phyloP scores from a whole-genome alignment of 805 yeast genomes.

The Ogataea pignaliae region DNA sequence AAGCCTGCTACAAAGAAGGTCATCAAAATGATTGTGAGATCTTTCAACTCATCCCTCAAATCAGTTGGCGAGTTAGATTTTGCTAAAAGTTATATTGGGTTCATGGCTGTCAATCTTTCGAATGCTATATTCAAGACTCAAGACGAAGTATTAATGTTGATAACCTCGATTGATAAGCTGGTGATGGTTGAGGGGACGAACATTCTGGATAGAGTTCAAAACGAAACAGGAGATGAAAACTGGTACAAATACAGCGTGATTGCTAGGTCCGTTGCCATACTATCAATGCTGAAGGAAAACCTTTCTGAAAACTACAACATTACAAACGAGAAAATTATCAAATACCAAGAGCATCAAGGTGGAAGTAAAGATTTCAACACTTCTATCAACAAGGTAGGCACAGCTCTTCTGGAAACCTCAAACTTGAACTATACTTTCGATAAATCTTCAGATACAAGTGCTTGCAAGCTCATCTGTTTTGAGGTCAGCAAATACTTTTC shows the following conservation, averaged over 20 bases:
- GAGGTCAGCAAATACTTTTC: no score
- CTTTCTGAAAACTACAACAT: conserved; percentile 17
- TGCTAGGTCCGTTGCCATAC: conserved; percentile 14
- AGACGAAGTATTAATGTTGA: conserved; percentile 48
- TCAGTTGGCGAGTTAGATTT: conserved; percentile 5
- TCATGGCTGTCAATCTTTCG: conserved; percentile 37
- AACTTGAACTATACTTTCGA: not conserved
- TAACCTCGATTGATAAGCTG: conserved; percentile 40
- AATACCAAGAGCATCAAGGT: conserved; percentile 16
- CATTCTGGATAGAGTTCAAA: conserved; percentile 21
- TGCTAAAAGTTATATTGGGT: conserved; percentile 28
- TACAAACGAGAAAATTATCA: conserved; percentile 15
- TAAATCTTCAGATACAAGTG: not conserved
- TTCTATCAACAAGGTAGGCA: conserved; percentile 3
- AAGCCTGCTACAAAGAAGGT: conserved; percentile 40
- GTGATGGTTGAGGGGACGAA: conserved; percentile 39
- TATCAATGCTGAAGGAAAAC: conserved; percentile 11
- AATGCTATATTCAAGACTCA: conserved; percentile 34
- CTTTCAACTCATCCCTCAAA: conserved; percentile 21
- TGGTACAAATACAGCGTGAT: conserved; percentile 6
- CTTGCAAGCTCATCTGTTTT: no score
- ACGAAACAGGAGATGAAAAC: conserved; percentile 3
- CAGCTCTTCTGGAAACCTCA: not conserved
- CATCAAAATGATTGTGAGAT: conserved; percentile 29
- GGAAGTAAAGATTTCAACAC: conserved; percentile 15